Evolutionary conservation across 83 land plant genomes (phyloP), one percentile per base, ranked within the genome.

Genomic region (Picea abies): DNA sequence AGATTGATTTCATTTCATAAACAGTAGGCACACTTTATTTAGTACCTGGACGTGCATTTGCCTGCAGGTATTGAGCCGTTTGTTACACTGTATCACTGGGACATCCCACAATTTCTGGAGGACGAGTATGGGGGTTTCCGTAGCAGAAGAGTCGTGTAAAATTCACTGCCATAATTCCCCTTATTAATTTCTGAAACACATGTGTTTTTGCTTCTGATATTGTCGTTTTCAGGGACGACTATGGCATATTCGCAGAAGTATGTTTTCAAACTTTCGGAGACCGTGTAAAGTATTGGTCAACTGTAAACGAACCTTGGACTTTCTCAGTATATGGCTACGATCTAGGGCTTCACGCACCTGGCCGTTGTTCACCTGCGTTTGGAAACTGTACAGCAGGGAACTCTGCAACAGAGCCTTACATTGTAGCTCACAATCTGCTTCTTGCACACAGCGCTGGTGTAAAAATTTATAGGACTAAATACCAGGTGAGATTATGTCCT

Each of bases 221-320:
- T 56, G 76, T 23, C 79, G 91, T 58, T 84, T 61, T 63, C 75
- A 92, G 94, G 85, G 78, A 88, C 20, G 94, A 92, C 0, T 92
- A 76, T 77, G 83, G 78, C 1, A 60, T 81, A 67, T 90, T 63
- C 25, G 92, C 90, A 17, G 80, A 88, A 19, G 81, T 63, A 14
- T 92, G 94, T 63, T 92, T 92, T 52, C 37, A 79, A 76, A 76
- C 60, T 12, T 92, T 92, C 77, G 94, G 92, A 0, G 90, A 92
- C 22, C 32, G 87, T 71, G 89, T 92, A 11, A 90, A 89, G 76
- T 80, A 92, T 56, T 92, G 94, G 94, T 52, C 14, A 22, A 89
- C 92, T 17, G 52, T 92, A 58, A 92, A 87, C 63, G 94, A 91
- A 81, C 90, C 92, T 41, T 87, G 86, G 61, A 0, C 84, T 3